Evolutionary conservation across 768 basidiomycete species (phyloP).

Genomic region (Lentinula detonsa): DNA sequence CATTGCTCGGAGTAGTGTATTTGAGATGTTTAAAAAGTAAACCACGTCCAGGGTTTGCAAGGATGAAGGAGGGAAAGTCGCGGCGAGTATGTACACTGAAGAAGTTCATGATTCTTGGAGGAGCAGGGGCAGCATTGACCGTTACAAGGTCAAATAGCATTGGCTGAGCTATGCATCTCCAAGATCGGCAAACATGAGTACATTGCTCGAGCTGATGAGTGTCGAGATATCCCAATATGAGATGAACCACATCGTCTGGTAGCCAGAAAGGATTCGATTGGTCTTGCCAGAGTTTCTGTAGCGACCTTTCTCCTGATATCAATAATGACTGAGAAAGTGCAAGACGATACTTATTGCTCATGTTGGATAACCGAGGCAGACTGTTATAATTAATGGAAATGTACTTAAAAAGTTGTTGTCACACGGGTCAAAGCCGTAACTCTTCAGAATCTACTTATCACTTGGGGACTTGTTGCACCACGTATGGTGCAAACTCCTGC

Average conservation of each 20-base stretch:
- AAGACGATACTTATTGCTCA: background rate
- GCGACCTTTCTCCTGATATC: background rate
- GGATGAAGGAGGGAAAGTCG: background rate
- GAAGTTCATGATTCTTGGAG: background rate
- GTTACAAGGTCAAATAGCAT: background rate
- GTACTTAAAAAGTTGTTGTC: too few relatives aligned
- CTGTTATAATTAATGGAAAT: too few relatives aligned
- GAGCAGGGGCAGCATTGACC: background rate
- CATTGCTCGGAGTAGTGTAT: background rate
- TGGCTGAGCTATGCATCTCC: background rate
- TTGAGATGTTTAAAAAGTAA: constrained; percentile 2
- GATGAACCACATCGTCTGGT: background rate
- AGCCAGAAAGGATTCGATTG: background rate
- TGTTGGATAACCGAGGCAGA: background rate
- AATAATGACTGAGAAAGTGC: background rate
- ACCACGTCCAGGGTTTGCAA: background rate
- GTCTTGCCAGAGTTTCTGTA: background rate
- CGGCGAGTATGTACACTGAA: background rate
- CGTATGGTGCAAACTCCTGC: too few relatives aligned
- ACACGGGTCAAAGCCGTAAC: too few relatives aligned
- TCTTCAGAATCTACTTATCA: too few relatives aligned
- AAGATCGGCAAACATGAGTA: background rate
- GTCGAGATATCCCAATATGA: background rate
- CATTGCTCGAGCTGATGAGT: background rate
- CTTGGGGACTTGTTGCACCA: too few relatives aligned